Evolutionary conservation across 2,329 filamentous ascomycete genomes (phyloP), one percentile per base, ranked within the genome.

Genomic region (Colletotrichum sidae): DNA sequence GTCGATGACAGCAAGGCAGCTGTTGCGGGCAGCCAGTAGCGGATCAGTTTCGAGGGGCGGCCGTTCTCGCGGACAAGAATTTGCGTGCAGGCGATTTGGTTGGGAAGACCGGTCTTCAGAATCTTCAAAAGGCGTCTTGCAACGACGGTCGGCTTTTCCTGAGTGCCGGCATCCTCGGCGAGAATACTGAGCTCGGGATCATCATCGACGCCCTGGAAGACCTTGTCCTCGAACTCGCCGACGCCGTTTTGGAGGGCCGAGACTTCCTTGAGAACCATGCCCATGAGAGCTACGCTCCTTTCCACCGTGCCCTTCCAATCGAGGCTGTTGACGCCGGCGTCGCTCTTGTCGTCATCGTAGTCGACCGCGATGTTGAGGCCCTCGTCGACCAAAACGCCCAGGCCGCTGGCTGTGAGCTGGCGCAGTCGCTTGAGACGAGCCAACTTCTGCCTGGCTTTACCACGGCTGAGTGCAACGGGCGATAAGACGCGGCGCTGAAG

Each of bases 351-450:
- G 39, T 79, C 76, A 59, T 83, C 78, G 13, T 90, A 87, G 35
- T 84, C 84, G 17, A 85, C 81, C 47, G 86, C 86, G 70, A 92
- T 89, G 54, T 88, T 89, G 52, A 97, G 81, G 3, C 92, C 94
- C 74, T 97, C 93, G 60, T 95, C 93, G 70, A 97, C 90, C 34
- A 99, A 81, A 5, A 97, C 88, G 13, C 96, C 96, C 4, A 98
- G 83, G 1, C 93, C 92, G 72, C 92, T 94, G 2, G 95, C 93
- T 60, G 93, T 94, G 77, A 95, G 88, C 73, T 94, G 87, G 51
- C 92, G 87, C 69, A 97, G 82, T 71, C 88, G 88, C 72, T 87
- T 90, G 54, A 98, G 83, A 17, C 85, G 86, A 3, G 85, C 85
- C 72, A 92, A 90, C 76, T 96, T 97, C 66, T 81, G 83, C 51